Percentiles rank a stretch among this genome's conserved stretches.
Evolutionary conservation across 2,329 filamentous ascomycete genomes (phyloP).

Genomic region (Paracoccidioides lutzii): DNA sequence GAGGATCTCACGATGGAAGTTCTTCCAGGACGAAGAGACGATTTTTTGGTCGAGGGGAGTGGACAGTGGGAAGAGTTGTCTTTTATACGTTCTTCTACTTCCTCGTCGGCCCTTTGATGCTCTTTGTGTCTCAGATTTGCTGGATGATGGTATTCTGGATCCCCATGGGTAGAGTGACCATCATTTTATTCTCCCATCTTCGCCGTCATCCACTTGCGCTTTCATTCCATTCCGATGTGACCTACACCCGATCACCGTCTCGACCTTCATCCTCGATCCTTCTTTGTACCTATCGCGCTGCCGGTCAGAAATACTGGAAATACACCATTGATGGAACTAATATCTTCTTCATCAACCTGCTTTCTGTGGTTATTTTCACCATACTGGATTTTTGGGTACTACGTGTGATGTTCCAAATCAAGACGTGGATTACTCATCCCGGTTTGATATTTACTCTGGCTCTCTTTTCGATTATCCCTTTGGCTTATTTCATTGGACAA

Average conservation of each 20-base stretch:
- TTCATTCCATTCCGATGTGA: slow-evolving; percentile 78
- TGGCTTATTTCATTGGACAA: slow-evolving; percentile 97
- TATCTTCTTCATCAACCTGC: slow-evolving; percentile 96
- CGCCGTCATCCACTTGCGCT: slow-evolving; percentile 83
- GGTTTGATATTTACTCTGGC: slow-evolving; percentile 77
- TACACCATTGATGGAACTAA: slow-evolving; percentile 98
- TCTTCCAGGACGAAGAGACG: slow-evolving; percentile 55
- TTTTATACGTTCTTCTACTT: slow-evolving; percentile 97
- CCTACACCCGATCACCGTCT: slow-evolving; percentile 57
- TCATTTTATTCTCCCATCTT: slow-evolving; percentile 80
- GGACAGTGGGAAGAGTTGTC: slow-evolving; percentile 86
- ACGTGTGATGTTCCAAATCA: slow-evolving; percentile 51
- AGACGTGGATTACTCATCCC: slow-evolving; percentile 64
- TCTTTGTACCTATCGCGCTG: slow-evolving; percentile 91
- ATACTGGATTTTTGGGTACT: slow-evolving; percentile 87
- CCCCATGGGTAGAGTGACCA: slow-evolving; percentile 92
- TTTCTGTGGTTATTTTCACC: slow-evolving; percentile 83
- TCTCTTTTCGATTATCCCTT: slow-evolving; percentile 81
- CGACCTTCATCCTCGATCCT: slow-evolving; percentile 73
- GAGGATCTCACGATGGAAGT: slow-evolving; percentile 35
- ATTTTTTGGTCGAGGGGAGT: slow-evolving; percentile 87
- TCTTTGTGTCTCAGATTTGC: slow-evolving; percentile 75
- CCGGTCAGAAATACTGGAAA: slow-evolving; percentile 95
- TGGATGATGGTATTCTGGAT: slow-evolving; percentile 98
- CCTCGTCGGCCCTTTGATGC: slow-evolving; percentile 71